phyloP scores from a whole-genome alignment of 352 stramenopile species.

The Pythium apleroticum region DNA sequence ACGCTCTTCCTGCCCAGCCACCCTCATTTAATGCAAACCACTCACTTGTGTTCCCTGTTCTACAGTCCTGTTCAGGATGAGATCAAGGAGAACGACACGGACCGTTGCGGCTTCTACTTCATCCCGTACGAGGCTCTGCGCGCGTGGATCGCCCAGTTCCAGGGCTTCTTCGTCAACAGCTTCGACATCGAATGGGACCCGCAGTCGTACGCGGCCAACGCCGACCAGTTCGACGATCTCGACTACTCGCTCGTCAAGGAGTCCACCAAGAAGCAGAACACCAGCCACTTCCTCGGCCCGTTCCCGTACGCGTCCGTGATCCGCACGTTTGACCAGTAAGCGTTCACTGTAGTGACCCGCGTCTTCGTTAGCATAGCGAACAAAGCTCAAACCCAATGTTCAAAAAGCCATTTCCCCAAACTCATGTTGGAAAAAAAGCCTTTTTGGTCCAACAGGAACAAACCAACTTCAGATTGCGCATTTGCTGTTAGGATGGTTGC shows the following conservation, averaged over 20 bases:
- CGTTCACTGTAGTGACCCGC: not conserved
- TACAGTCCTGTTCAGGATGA: slow-evolving; percentile 48
- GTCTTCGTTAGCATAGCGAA: not conserved
- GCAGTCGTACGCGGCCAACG: slow-evolving; percentile 68
- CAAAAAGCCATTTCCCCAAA: not conserved
- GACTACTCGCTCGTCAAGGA: slow-evolving; percentile 66
- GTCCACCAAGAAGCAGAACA: slow-evolving; percentile 72
- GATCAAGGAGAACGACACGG: slow-evolving; percentile 70
- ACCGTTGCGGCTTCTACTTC: slow-evolving; percentile 83
- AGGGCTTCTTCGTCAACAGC: slow-evolving; percentile 83
- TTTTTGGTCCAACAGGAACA: too few relatives aligned
- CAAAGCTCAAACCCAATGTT: not conserved
- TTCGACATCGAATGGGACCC: slow-evolving; percentile 75
- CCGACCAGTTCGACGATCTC: slow-evolving; percentile 41
- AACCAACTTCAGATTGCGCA: slow-evolving; percentile 23
- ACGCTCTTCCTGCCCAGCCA: not conserved
- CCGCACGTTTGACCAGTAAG: slow-evolving; percentile 38
- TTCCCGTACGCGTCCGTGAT: slow-evolving; percentile 76
- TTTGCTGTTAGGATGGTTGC: not conserved
- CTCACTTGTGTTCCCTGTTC: slow-evolving; percentile 5
- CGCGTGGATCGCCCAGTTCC: slow-evolving; percentile 74
- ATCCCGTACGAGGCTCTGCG: slow-evolving; percentile 78
- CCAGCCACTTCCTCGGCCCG: slow-evolving; percentile 63
- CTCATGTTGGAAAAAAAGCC: not conserved
- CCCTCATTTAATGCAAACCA: not conserved